Percentiles rank a stretch among this genome's conserved stretches.
phyloP scores from a whole-genome alignment of 768 basidiomycete genomes.

The Goffeauzyma gilvescens region DNA sequence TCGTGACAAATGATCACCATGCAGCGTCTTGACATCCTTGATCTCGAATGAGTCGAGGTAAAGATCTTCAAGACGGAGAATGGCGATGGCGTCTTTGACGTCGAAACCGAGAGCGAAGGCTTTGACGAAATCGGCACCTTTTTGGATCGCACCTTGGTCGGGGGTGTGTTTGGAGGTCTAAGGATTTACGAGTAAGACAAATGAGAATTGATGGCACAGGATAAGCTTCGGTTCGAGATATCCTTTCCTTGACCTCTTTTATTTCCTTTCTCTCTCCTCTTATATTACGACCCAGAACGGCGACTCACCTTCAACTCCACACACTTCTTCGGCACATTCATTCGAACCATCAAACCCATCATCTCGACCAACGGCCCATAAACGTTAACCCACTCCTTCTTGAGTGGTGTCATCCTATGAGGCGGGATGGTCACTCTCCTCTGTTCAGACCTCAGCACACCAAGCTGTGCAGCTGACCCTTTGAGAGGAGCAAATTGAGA shows the following conservation, averaged over 20 bases:
- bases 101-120: constrained; percentile 89
- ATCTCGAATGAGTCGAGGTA: constrained; percentile 98
- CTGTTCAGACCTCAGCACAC: constrained; percentile 60
- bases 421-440: constrained; percentile 80
- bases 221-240: no score
- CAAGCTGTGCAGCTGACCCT: constrained; percentile 39
- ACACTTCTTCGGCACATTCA: constrained; percentile 76
- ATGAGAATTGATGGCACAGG: no score
- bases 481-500: constrained; percentile 57
- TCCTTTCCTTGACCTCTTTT: no score
- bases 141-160: constrained; percentile 80
- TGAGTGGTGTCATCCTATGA: constrained; percentile 90
- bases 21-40: constrained; percentile 94
- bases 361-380: constrained; percentile 93
- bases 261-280: not conserved
- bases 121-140: constrained; percentile 91
- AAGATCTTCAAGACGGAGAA: constrained; percentile 83
- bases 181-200: no score
- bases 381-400: constrained; percentile 87
- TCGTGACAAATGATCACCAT: constrained; percentile 93
- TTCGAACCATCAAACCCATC: constrained; percentile 80
- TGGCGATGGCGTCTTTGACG: constrained; percentile 86
- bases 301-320: constrained; percentile 75
- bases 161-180: constrained; percentile 87
- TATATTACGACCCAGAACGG: not conserved